Evolutionary conservation across 1,284 basidiomycete genomes (phyloP).

Genomic region (Apiotrichum domesticum): DNA sequence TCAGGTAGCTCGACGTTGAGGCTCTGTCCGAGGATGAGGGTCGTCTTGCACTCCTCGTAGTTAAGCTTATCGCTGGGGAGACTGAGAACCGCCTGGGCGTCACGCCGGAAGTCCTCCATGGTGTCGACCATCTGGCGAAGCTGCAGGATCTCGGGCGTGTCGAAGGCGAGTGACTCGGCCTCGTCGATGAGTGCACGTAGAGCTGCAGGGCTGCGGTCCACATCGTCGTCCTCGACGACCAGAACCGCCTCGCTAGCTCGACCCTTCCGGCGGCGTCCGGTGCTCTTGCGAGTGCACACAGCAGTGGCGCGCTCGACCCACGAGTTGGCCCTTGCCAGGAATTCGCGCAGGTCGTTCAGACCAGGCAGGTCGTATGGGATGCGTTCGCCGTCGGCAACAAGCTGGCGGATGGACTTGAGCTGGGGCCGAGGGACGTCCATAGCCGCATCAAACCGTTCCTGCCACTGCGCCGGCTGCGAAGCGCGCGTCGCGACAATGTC

Average conservation of each 20-base stretch:
- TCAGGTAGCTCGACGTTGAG: constrained; percentile 43
- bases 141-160: constrained; percentile 41
- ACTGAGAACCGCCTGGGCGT: constrained; percentile 31
- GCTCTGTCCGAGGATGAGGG: constrained; percentile 38
- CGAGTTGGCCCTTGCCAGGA: constrained; percentile 70
- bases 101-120: constrained; percentile 33
- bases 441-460: constrained; percentile 60
- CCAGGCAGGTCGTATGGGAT: constrained; percentile 70
- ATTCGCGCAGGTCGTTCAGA: constrained; percentile 64
- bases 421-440: constrained; percentile 66
- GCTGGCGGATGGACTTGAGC: constrained; percentile 66
- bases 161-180: constrained; percentile 40
- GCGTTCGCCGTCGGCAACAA: constrained; percentile 79
- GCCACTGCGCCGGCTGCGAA: constrained; percentile 68
- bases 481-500: constrained; percentile 65
- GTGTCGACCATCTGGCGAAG: constrained; percentile 32
- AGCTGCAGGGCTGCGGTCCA: constrained; percentile 28
- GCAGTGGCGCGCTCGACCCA: constrained; percentile 57
- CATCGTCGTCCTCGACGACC: constrained; percentile 22
- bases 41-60: constrained; percentile 28
- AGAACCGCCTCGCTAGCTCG: constrained; percentile 21
- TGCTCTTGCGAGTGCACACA: constrained; percentile 33
- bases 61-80: constrained; percentile 31
- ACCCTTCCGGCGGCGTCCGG: constrained; percentile 29
- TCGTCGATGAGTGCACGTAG: constrained; percentile 31